phyloP scores from a whole-genome alignment of 2,329 filamentous ascomycete species.

The Fusarium veterinarium region DNA sequence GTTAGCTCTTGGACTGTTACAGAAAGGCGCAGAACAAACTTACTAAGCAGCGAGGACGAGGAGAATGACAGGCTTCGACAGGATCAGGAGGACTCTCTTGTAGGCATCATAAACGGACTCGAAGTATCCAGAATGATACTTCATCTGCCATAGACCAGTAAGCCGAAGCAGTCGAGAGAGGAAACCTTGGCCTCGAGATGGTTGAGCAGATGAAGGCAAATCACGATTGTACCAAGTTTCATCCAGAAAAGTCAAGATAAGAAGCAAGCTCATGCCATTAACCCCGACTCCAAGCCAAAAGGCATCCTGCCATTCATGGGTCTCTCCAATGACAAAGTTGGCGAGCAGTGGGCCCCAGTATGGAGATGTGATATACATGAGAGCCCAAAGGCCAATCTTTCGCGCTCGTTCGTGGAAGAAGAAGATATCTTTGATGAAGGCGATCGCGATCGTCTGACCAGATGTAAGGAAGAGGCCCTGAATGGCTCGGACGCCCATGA shows the following conservation, averaged over 20 bases:
- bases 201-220: constrained; percentile 51
- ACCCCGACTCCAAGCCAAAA: constrained; percentile 61
- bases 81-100: constrained; percentile 24
- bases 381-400: constrained; percentile 62
- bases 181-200: constrained; percentile 46
- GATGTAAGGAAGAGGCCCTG: constrained; percentile 60
- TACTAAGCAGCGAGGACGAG: constrained; percentile 26
- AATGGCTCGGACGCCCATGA: constrained; percentile 25
- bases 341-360: constrained; percentile 59
- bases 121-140: constrained; percentile 32
- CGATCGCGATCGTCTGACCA: constrained; percentile 58
- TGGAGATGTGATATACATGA: constrained; percentile 55
- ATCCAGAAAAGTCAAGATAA: constrained; percentile 56
- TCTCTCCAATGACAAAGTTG: constrained; percentile 60
- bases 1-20: background rate
- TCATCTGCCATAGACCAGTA: constrained; percentile 26
- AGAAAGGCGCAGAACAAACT: background rate
- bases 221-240: constrained; percentile 64
- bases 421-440: constrained; percentile 68
- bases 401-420: constrained; percentile 68
- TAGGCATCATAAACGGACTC: constrained; percentile 8
- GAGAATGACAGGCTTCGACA: constrained; percentile 27
- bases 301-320: constrained; percentile 57
- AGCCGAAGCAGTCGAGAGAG: constrained; percentile 40
- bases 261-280: constrained; percentile 51